phyloP scores from a whole-genome alignment of 768 basidiomycete genomes.

The Leccinellum luteum region DNA sequence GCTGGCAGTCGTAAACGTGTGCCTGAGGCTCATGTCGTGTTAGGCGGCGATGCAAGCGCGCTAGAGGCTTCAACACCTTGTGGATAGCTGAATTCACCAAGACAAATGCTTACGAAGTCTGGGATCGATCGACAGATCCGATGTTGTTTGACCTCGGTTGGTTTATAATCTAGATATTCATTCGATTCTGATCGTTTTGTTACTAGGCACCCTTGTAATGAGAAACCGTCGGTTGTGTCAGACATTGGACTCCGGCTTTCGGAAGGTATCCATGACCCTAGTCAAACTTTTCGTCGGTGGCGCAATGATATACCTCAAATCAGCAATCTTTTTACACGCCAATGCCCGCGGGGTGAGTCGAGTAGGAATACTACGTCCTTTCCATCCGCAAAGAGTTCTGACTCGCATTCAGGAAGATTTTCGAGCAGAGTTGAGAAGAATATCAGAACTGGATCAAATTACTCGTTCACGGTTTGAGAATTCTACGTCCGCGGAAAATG shows the following conservation, averaged over 20 bases:
- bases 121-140: conserved; percentile 90
- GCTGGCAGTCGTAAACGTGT: neutral
- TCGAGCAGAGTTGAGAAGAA: too few relatives aligned
- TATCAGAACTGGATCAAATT: too few relatives aligned
- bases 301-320: too few relatives aligned
- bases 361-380: too few relatives aligned
- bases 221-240: conserved; percentile 83
- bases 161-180: conserved; percentile 1
- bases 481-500: too few relatives aligned
- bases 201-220: conserved; percentile 86
- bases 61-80: conserved; percentile 75
- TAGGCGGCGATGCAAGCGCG: conserved; percentile 56
- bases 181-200: neutral
- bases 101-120: conserved; percentile 85
- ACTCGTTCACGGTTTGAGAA: too few relatives aligned
- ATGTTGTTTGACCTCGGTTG: conserved; percentile 91
- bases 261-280: conserved; percentile 92
- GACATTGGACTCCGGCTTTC: conserved; percentile 90
- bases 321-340: too few relatives aligned
- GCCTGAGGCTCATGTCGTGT: conserved; percentile 21
- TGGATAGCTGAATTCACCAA: conserved; percentile 89
- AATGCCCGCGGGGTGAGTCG: too few relatives aligned
- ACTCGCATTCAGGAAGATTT: too few relatives aligned
- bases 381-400: too few relatives aligned
- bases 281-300: too few relatives aligned